Conservation (phyloP, 2,329 filamentous ascomycete genomes). For the Microsporum canis region DNA sequence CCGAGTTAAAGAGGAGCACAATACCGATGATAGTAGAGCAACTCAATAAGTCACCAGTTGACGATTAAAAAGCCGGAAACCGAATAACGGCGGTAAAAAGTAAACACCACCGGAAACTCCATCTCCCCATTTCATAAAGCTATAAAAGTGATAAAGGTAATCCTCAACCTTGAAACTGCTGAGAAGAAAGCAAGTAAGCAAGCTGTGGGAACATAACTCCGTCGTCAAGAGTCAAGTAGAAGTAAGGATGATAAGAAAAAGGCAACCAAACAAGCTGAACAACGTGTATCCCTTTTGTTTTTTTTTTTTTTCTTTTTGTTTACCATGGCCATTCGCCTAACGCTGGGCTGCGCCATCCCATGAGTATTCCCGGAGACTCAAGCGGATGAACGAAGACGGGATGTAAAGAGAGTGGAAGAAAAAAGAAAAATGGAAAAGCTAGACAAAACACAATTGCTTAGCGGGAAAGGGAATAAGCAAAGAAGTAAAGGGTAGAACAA, state of each 20-base stretch:
- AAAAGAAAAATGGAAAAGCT: not conserved
- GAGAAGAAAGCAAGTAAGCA: not conserved
- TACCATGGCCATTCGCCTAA: not conserved
- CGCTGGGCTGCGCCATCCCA: not conserved
- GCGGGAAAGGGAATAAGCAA: not conserved
- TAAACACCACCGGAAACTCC: not conserved
- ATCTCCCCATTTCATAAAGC: not conserved
- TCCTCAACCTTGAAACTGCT: not conserved
- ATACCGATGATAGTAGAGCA: not conserved
- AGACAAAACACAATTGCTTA: not conserved
- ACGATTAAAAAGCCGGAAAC: not conserved
- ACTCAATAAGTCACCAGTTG: not conserved
- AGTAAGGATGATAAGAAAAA: not conserved
- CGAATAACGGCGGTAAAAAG: not conserved
- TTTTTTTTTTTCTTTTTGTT: not conserved
- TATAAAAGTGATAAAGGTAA: not conserved
- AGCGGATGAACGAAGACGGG: not conserved
- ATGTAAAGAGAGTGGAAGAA: not conserved
- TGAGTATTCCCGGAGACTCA: not conserved
- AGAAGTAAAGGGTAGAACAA: not conserved
- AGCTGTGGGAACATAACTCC: not conserved
- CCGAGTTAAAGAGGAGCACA: not conserved
- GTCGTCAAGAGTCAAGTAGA: not conserved
- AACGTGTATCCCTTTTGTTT: not conserved
- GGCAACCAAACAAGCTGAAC: not conserved